Conservation (phyloP, 2,329 filamentous ascomycete species). For the Colletotrichum ledebouriae region DNA sequence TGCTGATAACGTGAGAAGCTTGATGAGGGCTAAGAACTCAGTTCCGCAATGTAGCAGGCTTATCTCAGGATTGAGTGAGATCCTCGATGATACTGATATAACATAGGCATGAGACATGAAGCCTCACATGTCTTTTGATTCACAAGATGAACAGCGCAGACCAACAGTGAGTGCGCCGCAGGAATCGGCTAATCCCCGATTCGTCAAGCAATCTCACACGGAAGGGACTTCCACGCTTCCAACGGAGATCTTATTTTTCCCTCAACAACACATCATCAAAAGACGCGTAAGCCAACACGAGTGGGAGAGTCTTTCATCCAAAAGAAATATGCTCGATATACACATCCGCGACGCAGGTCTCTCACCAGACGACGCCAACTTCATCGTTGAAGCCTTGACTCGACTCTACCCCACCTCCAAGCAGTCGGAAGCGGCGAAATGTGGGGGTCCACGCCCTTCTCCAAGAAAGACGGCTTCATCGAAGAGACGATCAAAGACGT, state of each 20-base stretch:
- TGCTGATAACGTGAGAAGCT: too few relatives aligned
- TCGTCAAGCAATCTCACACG: not conserved
- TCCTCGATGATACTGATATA: too few relatives aligned
- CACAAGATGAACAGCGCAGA: too few relatives aligned
- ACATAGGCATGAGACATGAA: too few relatives aligned
- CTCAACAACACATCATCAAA: not conserved
- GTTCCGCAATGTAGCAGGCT: too few relatives aligned
- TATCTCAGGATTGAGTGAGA: too few relatives aligned
- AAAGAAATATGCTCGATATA: slow-evolving; percentile 17
- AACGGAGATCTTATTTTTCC: not conserved
- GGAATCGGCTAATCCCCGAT: too few relatives aligned
- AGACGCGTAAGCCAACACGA: not conserved
- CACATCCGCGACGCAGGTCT: slow-evolving; percentile 45
- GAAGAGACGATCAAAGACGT: slow-evolving; percentile 45
- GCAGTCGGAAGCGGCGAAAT: slow-evolving; percentile 47
- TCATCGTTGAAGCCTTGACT: slow-evolving; percentile 50
- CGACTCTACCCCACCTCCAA: slow-evolving; percentile 47
- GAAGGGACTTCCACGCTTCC: not conserved
- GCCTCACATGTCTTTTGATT: too few relatives aligned
- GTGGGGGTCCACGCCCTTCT: slow-evolving; percentile 49
- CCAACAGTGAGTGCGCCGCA: too few relatives aligned
- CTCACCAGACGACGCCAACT: slow-evolving; percentile 46
- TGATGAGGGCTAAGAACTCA: too few relatives aligned
- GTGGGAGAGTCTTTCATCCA: fast-evolving
- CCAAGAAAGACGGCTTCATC: slow-evolving; percentile 44